Evolutionary conservation across 148 eudicot genomes (phyloP), one percentile per base, ranked within the genome.

Genomic region (Rhododendron vialii): DNA sequence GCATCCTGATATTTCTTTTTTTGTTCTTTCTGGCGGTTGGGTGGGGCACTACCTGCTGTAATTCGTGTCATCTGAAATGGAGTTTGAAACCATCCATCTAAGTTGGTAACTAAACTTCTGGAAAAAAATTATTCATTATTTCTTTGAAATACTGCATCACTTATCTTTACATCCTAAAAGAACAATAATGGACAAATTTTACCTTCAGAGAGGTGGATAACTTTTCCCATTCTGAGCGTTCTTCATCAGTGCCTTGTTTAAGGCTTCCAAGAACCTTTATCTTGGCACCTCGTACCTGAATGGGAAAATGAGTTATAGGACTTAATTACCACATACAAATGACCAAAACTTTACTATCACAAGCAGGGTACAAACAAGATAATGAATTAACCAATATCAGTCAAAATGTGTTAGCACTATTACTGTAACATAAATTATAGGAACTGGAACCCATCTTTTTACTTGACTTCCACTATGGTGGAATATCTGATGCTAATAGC

Each of bases 211-310:
- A 88, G 69, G 7, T 50, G 33, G 98, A 89, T 76, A 95, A 87
- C 83, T 95, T 92, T 81, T 90, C 91, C 98, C 98, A 95, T 82
- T 91, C 98, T 36, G 89, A 75, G 24, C 89, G 92, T 51, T 98
- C 99, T 85, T 94, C 96, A n/a, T 90, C 93, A 75, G 90, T 93
- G 83, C 86, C 91, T 90, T 86, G 93, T 88, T 93, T 94, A 87
- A 95, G 92, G 88, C 95, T 95, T 77, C 93, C 88, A 67, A 98
- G 88, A 85, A 98, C 90, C 89, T 91, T 95, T 83, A 98, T 93
- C 93, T 98, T 95, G 63, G 95, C 94, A 90, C 96, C 96, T 47
- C 98, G 93, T 76, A 95, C 96, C 99, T 98, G 88, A 88, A 82
- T 59, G 18, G 83, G 35, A 84, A 88, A 51, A 86, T 61, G 63